A percentile compares a stretch with the other conserved stretches of the same genome.
Evolutionary conservation across 768 basidiomycete species (phyloP).

Genomic region (Leccinum broughii): DNA sequence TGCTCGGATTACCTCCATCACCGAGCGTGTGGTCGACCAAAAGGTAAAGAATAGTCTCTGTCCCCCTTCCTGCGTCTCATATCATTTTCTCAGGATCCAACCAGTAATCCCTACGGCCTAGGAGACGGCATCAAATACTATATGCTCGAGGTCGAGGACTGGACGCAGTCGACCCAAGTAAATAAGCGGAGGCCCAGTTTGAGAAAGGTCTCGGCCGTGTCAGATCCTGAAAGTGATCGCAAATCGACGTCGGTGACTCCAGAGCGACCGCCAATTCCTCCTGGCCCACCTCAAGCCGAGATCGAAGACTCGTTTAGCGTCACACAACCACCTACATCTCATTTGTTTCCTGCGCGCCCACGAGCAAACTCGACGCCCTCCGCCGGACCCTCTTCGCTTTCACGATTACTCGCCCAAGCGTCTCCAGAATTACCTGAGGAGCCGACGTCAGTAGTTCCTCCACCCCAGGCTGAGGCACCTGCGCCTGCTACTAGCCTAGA

Average conservation of each 20-base stretch:
- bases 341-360: constrained; percentile 60
- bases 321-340: constrained; percentile 66
- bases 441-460: constrained; percentile 26
- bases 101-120: constrained; percentile 86
- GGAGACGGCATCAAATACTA: constrained; percentile 90
- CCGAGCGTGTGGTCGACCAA: constrained; percentile 80
- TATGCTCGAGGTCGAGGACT: constrained; percentile 92
- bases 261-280: constrained; percentile 36
- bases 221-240: constrained; percentile 43
- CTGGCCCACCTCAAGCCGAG: constrained; percentile 67
- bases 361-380: constrained; percentile 68
- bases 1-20: constrained; percentile 85
- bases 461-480: constrained; percentile 32
- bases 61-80: constrained; percentile 2
- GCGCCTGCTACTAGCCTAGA: constrained; percentile 25
- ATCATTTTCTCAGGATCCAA: constrained; percentile 57
- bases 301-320: constrained; percentile 72
- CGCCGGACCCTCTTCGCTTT: constrained; percentile 77
- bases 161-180: constrained; percentile 71
- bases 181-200: constrained; percentile 59
- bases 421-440: constrained; percentile 40
- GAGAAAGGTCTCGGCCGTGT: constrained; percentile 46
- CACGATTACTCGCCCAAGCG: constrained; percentile 77
- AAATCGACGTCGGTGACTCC: constrained; percentile 15
- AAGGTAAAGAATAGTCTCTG: constrained; percentile 44